Evolutionary conservation across 306 rosid genomes (phyloP), one percentile per base, ranked within the genome.

Genomic region (Quercus dentata): DNA sequence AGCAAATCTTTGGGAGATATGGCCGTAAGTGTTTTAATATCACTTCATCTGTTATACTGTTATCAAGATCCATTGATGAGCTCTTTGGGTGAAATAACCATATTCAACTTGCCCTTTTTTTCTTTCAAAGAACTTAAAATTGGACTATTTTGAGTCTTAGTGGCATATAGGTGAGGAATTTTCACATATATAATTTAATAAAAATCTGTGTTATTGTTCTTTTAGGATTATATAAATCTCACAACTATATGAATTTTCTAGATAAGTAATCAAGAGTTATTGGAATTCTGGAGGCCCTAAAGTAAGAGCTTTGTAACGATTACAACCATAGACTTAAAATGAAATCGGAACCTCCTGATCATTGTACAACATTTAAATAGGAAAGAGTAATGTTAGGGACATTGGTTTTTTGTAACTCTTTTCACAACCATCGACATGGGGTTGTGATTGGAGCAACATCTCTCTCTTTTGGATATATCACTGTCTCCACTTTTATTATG

Each of bases 1-100:
- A 72, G 80, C 64, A 80, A 80, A 75, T 80, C 84, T 14, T 69
- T 80, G 76, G 84, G 84, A 80, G 80, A 80, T 75, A 80, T 80
- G 84, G 80, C 84, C 58, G 82, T 82, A 68, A n/a, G 79, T 27
- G 78, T 25, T 20, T 35, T 35, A 8, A 68, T 12, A 35, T 21
- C 5, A 35, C 25, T 35, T 68, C 52, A 30, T 27, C 71, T 7
- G 33, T 65, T 65, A 7, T 41, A 65, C 71, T 30, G 7, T 30
- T 30, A 61, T 49, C 6, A 61, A 25, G 33, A 23, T 23, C 67
- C 67, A 61, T 61, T 61, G 18, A 12, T 12, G 67, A 21, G 33
- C 31, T 28, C 65, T 23, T 61, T 61, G 3, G 67, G 17, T 5
- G 31, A 58, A 21, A 58, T 61, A 23, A 61, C 17, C 27, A 4